Conservation (phyloP, 176 grass and related monocot genomes). For the Phyllostachys edulis region DNA sequence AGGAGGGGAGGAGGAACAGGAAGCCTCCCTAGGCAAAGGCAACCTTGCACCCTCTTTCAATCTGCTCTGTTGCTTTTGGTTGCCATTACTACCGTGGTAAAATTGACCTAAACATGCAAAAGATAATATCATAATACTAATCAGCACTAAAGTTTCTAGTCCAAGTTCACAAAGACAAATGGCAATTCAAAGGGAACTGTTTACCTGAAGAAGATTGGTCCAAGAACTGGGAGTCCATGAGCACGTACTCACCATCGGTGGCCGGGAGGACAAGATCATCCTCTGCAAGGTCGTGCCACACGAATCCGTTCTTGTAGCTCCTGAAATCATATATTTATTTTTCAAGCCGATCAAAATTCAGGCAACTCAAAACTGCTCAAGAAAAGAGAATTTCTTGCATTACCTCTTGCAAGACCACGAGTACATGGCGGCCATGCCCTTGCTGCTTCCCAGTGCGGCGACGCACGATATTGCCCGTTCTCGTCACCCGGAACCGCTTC, state of each 20-base stretch:
- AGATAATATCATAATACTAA: neutral
- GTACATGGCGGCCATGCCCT: constrained; percentile 81
- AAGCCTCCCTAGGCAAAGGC: constrained; percentile 46
- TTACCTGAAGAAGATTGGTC: constrained; percentile 70
- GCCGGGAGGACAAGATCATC: constrained; percentile 85
- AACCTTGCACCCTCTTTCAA: constrained; percentile 37
- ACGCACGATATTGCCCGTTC: too few species aligned
- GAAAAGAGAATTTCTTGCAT: neutral
- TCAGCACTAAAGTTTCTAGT: neutral
- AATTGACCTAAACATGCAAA: constrained; percentile 45
- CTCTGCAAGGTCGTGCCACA: constrained; percentile 89
- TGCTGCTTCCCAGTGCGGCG: too few species aligned
- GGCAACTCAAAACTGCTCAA: neutral
- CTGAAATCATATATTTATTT: constrained; percentile 27
- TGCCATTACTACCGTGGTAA: constrained; percentile 44
- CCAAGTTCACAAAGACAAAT: neutral
- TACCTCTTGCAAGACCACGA: constrained; percentile 99
- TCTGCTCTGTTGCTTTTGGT: constrained; percentile 55
- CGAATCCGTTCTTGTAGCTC: constrained; percentile 98
- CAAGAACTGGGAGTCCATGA: constrained; percentile 85
- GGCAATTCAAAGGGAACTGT: neutral
- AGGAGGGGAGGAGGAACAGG: constrained; percentile 59
- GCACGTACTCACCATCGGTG: constrained; percentile 80
- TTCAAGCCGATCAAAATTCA: neutral
- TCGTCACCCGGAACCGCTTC: too few species aligned